Evolutionary conservation across 1,284 basidiomycete genomes (phyloP).

Genomic region (Cryptococcus sp.): DNA sequence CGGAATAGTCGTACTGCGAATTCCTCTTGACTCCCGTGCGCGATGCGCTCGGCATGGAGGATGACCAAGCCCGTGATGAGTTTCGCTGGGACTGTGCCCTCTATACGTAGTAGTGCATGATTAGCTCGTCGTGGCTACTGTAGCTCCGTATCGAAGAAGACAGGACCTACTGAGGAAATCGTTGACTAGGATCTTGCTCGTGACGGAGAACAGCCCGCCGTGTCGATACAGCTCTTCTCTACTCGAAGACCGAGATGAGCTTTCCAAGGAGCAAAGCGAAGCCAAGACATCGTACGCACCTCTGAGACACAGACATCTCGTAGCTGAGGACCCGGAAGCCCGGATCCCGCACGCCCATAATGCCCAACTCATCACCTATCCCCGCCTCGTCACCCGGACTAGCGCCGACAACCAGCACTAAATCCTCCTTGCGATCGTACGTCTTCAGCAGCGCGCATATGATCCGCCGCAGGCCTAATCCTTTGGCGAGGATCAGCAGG

Average conservation of each 20-base stretch:
- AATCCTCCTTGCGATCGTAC: constrained; percentile 82
- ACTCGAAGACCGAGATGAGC: not conserved
- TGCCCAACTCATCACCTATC: constrained; percentile 87
- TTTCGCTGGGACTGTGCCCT: constrained; percentile 75
- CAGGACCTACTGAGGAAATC: constrained; percentile 77
- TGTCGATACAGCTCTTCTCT: constrained; percentile 82
- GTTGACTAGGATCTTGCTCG: constrained; percentile 89
- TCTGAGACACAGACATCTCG: constrained; percentile 76
- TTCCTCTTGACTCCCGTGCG: constrained; percentile 78
- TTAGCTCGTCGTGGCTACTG: not conserved
- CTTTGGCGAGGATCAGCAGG: constrained; percentile 79
- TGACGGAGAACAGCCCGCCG: constrained; percentile 88
- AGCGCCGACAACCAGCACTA: constrained; percentile 78
- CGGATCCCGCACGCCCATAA: constrained; percentile 85
- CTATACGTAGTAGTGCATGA: constrained; percentile 18
- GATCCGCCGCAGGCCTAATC: constrained; percentile 76
- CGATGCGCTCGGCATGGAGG: constrained; percentile 89
- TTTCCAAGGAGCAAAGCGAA: no score
- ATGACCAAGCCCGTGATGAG: constrained; percentile 90
- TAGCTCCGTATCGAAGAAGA: not conserved
- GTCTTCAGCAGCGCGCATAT: constrained; percentile 85
- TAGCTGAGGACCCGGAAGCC: constrained; percentile 81
- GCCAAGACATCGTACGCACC: constrained; percentile 58
- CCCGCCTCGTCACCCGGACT: constrained; percentile 81
- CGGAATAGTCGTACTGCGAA: constrained; percentile 88